These are phyloP conservation scores for Fraxinus sp. DNA, from an alignment of 305 asterid species.

Conservation along the genomic window DNA sequence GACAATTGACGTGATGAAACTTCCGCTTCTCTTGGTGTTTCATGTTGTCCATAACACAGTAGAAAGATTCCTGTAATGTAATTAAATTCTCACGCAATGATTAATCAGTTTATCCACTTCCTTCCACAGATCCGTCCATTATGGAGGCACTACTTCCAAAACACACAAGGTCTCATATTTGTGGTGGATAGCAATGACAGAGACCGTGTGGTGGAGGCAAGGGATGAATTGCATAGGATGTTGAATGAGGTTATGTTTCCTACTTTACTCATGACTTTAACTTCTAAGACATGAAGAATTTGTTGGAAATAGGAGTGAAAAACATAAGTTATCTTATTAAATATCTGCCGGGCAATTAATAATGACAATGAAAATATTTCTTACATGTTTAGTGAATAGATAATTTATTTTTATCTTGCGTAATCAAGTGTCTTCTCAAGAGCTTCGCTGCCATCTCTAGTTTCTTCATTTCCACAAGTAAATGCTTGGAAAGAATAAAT, in stretches of 20 bases:
- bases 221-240: slow-evolving; percentile 78
- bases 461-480: background rate
- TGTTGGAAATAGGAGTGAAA: background rate
- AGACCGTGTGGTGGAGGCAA: slow-evolving; percentile 76
- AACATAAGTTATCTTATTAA: background rate
- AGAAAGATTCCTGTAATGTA: background rate
- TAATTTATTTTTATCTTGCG: background rate
- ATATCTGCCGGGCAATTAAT: background rate
- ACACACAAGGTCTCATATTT: slow-evolving; percentile 80
- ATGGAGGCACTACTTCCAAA: slow-evolving; percentile 83
- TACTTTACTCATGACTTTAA: background rate
- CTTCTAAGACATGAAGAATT: background rate
- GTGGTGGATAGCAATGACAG: slow-evolving; percentile 80
- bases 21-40: background rate
- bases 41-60: background rate
- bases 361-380: background rate
- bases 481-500: background rate
- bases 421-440: background rate
- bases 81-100: background rate
- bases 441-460: background rate
- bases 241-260: slow-evolving; percentile 57
- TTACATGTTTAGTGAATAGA: background rate
- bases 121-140: slow-evolving; percentile 63
- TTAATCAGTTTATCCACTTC: slow-evolving; percentile 1
- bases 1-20: background rate